Evolutionary conservation across 2,329 filamentous ascomycete species (phyloP).

Genomic region (Pseudocercospora crystallina): DNA sequence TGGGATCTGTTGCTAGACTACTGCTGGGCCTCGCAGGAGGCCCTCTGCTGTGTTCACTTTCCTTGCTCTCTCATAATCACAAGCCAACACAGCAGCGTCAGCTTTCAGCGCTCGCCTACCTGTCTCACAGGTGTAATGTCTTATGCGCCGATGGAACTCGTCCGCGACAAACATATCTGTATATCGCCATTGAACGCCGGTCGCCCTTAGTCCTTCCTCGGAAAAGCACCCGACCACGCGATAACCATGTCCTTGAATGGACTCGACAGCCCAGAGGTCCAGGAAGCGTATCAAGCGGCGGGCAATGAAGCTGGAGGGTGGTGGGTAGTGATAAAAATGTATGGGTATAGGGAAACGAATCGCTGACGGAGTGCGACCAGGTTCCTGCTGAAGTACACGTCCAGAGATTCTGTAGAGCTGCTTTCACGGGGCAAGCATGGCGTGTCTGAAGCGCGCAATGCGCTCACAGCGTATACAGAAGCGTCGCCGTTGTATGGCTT

Average conservation of each 20-base stretch:
- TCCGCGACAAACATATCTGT: conserved; percentile 9
- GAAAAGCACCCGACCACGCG: conserved; percentile 14
- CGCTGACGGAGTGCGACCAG: conserved; percentile 49
- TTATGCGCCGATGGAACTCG: conserved; percentile 16
- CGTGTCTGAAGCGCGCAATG: conserved; percentile 76
- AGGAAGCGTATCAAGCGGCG: conserved; percentile 80
- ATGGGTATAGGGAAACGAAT: neutral
- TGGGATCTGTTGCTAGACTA: conserved; percentile 3
- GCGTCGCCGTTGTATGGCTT: conserved; percentile 89
- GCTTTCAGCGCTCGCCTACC: neutral
- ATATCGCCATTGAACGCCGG: conserved; percentile 4
- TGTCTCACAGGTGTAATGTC: conserved; percentile 20
- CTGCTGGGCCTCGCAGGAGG: neutral
- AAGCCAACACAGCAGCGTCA: too few relatives aligned
- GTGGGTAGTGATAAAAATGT: conserved; percentile 56
- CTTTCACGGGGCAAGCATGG: conserved; percentile 76
- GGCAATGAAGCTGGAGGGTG: conserved; percentile 87
- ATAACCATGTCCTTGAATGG: conserved; percentile 88
- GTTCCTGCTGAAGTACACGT: conserved; percentile 90
- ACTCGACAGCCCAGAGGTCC: conserved; percentile 75
- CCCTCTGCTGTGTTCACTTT: conserved; percentile 6
- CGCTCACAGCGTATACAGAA: conserved; percentile 76
- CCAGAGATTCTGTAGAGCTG: conserved; percentile 83
- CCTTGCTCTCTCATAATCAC: neutral
- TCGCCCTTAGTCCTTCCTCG: neutral